Percentiles rank a stretch among this genome's conserved stretches.
phyloP scores from a whole-genome alignment of 768 basidiomycete genomes.

The Sarcomyxa edulis region DNA sequence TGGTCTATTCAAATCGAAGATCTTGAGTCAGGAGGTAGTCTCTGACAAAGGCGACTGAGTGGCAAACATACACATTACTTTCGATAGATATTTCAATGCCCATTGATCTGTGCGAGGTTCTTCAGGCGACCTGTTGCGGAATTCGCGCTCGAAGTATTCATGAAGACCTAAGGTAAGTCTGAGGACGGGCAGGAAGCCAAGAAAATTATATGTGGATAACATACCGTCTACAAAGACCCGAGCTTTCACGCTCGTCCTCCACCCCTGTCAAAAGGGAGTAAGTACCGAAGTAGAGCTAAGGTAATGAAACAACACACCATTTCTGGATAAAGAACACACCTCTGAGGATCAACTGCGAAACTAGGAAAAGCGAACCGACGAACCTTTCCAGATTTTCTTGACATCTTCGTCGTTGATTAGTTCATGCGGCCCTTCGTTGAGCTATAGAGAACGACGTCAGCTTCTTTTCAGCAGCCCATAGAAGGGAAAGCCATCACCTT shows the following conservation, averaged over 20 bases:
- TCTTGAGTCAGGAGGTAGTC: not conserved
- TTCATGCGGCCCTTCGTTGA: slow-evolving; percentile 19
- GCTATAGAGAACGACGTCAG: slow-evolving; percentile 9
- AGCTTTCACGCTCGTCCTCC: slow-evolving; percentile 19
- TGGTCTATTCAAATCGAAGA: slow-evolving; percentile 7
- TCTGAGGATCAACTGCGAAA: not conserved
- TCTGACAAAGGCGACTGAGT: no score
- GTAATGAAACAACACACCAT: slow-evolving; percentile 12
- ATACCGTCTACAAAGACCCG: slow-evolving; percentile 17
- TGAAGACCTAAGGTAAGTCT: slow-evolving; percentile 9
- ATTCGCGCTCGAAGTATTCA: slow-evolving; percentile 11
- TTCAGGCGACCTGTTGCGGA: slow-evolving; percentile 6
- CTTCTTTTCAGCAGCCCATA: no score
- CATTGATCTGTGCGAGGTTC: slow-evolving; percentile 13
- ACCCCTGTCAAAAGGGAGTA: slow-evolving; percentile 6
- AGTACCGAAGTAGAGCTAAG: not conserved
- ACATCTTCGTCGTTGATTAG: slow-evolving; percentile 17
- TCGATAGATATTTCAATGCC: slow-evolving; percentile 17
- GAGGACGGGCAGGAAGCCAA: not conserved
- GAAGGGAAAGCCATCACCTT: not conserved
- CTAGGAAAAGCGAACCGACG: slow-evolving; percentile 1
- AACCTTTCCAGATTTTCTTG: slow-evolving; percentile 16
- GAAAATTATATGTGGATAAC: not conserved
- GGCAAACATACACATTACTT: slow-evolving; percentile 16
- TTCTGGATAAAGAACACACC: slow-evolving; percentile 10